Conservation (phyloP, 768 basidiomycete species). For the Leucocoprinus sp. region DNA sequence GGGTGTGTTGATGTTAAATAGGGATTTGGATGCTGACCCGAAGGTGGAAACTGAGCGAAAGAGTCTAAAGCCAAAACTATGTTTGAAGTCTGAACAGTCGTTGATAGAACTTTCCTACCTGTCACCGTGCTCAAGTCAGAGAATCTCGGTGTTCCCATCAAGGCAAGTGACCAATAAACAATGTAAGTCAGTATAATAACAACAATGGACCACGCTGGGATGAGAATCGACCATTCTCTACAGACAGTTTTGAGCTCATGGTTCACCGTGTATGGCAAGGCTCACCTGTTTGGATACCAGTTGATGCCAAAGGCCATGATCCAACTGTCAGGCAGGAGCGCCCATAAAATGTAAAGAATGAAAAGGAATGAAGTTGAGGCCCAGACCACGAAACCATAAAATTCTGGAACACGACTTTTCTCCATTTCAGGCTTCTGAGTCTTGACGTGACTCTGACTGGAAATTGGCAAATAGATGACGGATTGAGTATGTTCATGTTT, state of each 20-base stretch:
- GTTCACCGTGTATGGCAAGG: background rate
- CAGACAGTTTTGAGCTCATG: background rate
- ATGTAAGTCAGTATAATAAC: conserved; percentile 68
- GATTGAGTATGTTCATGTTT: too few species aligned
- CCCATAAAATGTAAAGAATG: conserved; percentile 70
- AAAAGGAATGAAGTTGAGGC: conserved; percentile 68
- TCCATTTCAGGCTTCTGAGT: background rate
- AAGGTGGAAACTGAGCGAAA: conserved; percentile 41
- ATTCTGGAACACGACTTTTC: conserved; percentile 65
- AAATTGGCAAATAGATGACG: too few species aligned
- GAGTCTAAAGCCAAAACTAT: conserved; percentile 37
- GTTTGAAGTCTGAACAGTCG: background rate
- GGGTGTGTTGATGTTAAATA: conserved; percentile 42
- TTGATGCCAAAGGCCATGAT: conserved; percentile 58
- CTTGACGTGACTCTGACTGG: too few species aligned
- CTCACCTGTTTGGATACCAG: conserved; percentile 87
- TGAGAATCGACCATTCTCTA: conserved; percentile 83
- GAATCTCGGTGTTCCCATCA: conserved; percentile 64
- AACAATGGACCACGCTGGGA: conserved; percentile 73
- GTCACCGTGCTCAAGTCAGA: conserved; percentile 58
- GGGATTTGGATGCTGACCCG: conserved; percentile 27
- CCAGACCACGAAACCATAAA: conserved; percentile 89
- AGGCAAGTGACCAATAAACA: conserved; percentile 67
- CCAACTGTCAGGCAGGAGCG: conserved; percentile 64
- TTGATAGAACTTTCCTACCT: conserved; percentile 33